These are phyloP conservation scores for Fusarium cicatricum DNA, from an alignment of 2,329 filamentous ascomycete genomes.

Conservation along the genomic window DNA sequence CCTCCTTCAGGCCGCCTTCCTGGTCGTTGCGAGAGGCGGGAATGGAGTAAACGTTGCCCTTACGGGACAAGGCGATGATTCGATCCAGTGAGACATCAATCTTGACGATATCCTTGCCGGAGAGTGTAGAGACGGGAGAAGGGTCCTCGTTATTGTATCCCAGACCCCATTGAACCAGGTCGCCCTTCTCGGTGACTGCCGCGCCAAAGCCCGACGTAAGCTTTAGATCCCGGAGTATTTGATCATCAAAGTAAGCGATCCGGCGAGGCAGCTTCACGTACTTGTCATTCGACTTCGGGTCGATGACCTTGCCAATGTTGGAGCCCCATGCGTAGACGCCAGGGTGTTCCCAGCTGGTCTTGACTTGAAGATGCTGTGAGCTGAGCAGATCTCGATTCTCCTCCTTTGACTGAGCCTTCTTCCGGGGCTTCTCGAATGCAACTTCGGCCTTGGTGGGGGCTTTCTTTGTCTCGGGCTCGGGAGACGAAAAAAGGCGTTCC, in stretches of 20 bases:
- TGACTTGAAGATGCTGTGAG: constrained; percentile 87
- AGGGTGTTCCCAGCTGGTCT: constrained; percentile 80
- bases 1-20: constrained; percentile 64
- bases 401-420: constrained; percentile 68
- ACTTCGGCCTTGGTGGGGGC: constrained; percentile 58
- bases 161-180: constrained; percentile 90
- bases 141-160: constrained; percentile 73
- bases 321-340: constrained; percentile 95
- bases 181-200: constrained; percentile 86
- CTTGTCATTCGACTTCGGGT: constrained; percentile 79
- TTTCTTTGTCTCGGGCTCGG: constrained; percentile 28
- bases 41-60: constrained; percentile 84
- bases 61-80: constrained; percentile 78
- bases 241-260: constrained; percentile 83
- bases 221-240: constrained; percentile 86
- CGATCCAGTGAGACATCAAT: constrained; percentile 83
- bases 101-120: constrained; percentile 81
- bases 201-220: constrained; percentile 83
- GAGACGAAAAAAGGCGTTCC: constrained; percentile 34
- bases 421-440: constrained; percentile 72
- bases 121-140: constrained; percentile 75
- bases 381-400: constrained; percentile 80
- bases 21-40: constrained; percentile 81
- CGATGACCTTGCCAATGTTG: constrained; percentile 84
- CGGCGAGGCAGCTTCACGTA: constrained; percentile 82